phyloP scores from a whole-genome alignment of 1,284 basidiomycete genomes.

The Pisolithus thermaeus region DNA sequence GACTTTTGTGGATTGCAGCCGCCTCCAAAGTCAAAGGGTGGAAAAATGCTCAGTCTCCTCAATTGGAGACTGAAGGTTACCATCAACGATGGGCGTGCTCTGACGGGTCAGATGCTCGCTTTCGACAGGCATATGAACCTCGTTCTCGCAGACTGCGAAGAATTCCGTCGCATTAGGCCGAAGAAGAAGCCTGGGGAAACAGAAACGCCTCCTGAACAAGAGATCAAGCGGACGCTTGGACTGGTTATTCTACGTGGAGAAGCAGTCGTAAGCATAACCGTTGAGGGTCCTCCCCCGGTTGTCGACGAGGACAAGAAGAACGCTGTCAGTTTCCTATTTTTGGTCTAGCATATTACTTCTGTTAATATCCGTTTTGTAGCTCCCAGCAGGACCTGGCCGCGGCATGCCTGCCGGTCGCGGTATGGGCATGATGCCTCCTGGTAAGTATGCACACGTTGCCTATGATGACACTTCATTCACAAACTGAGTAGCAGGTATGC shows the following conservation, averaged over 20 bases:
- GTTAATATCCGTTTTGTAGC: slow-evolving; percentile 37
- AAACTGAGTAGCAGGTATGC: slow-evolving; percentile 49
- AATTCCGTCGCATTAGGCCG: slow-evolving; percentile 84
- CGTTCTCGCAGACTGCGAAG: slow-evolving; percentile 95
- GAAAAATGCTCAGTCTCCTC: slow-evolving; percentile 96
- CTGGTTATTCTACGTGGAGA: slow-evolving; percentile 96
- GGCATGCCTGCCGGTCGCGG: slow-evolving; percentile 96
- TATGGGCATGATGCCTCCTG: slow-evolving; percentile 92
- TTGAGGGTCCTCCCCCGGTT: slow-evolving; percentile 93
- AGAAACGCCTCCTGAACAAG: slow-evolving; percentile 78
- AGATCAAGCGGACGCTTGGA: slow-evolving; percentile 94
- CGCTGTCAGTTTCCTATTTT: slow-evolving; percentile 37
- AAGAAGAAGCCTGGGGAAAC: slow-evolving; percentile 78
- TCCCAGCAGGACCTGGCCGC: slow-evolving; percentile 86
- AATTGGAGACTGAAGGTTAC: slow-evolving; percentile 98
- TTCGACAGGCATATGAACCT: slow-evolving; percentile 99
- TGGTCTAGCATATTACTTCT: slow-evolving; percentile 9
- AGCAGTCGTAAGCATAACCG: slow-evolving; percentile 90
- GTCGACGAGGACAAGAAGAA: slow-evolving; percentile 88
- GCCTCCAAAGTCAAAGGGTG: slow-evolving; percentile 93
- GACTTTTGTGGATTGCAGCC: slow-evolving; percentile 41
- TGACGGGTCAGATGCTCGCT: slow-evolving; percentile 98
- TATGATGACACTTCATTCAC: slow-evolving; percentile 11
- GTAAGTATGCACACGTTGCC: slow-evolving; percentile 42
- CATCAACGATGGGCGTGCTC: slow-evolving; percentile 93